Evolutionary conservation across 208 protist species (phyloP), one percentile per base, ranked within the genome.

Genomic region (Leishmania arabica): DNA sequence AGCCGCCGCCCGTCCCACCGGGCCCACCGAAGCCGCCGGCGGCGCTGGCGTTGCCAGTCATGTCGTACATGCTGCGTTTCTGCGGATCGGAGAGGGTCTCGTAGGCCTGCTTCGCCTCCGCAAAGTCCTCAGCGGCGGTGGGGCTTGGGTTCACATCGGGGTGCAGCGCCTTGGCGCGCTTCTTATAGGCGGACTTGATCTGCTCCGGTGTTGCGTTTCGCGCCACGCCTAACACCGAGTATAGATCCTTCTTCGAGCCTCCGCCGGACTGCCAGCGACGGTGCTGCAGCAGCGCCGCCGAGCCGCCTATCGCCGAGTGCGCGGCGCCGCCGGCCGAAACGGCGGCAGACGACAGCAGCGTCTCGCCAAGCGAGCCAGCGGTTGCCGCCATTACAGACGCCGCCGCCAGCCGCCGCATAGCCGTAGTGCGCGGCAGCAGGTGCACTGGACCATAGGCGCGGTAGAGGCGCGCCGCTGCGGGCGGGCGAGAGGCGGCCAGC

Each of bases 51-150:
- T 93, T 95, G 47, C 95, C 95, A 1, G 95, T 98, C 92, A 95
- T 95, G 84, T 98, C 95, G 78, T 96, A 98, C 90, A 96, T 95
- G 84, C 92, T 95, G 49, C 95, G 91, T 88, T 97, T 98, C 83
- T 98, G 93, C 72, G 92, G 86, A 72, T 98, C 95, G 11, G 89
- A 92, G 19, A 98, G 88, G n/a, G 91, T 94, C 81, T 96, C 92
- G 86, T 96, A 98, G 27, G 95, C 95, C 83, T 98, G 88, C 81
- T 97, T 98, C n/a, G 95, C 92, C 86, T 95, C 90, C 17, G 91
- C 89, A 85, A 98, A 98, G 85, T 97, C 92, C 86, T 96, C 89
- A 24, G 93, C 93, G 4, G 95, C 93, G 58, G 90, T 84, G 24
- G 92, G 92, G 74, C 87, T 92, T 4, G 92, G 92, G 80, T 96